A percentile compares a stretch with the other conserved stretches of the same genome.
These are phyloP conservation scores for Thalassiosira profunda DNA, from an alignment of 108 stramenopile species.

Conservation along the genomic window DNA sequence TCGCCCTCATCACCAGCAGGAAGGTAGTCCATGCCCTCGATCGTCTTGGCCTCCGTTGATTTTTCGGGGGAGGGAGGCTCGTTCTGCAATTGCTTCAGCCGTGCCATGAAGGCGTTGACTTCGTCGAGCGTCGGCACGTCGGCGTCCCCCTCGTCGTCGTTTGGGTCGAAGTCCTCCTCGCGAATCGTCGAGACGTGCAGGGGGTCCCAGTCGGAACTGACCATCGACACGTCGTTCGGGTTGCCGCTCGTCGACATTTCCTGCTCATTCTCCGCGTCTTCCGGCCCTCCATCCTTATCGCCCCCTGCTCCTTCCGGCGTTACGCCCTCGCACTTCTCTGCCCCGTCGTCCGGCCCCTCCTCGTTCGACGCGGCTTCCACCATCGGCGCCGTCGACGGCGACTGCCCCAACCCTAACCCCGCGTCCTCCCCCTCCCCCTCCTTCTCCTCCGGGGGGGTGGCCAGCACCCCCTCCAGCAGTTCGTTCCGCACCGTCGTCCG, in stretches of 20 bases:
- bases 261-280: not conserved
- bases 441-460: conserved; percentile 11
- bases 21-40: not conserved
- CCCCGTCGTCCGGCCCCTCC: too few relatives aligned
- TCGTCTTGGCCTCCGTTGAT: not conserved
- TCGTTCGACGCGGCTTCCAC: not conserved
- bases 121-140: conserved; percentile 23
- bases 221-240: conserved; percentile 1
- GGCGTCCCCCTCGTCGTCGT: not conserved
- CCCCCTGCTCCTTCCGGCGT: too few relatives aligned
- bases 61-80: not conserved
- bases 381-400: not conserved
- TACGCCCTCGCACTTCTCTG: too few relatives aligned
- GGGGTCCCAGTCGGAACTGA: conserved; percentile 22
- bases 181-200: conserved; percentile 5
- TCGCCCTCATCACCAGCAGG: not conserved
- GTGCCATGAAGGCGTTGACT: conserved; percentile 33
- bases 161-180: not conserved
- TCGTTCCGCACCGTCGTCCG: conserved; percentile 3
- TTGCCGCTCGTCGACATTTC: not conserved
- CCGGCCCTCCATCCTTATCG: conserved; percentile 1
- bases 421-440: not conserved
- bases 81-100: conserved; percentile 8
- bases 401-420: not conserved
- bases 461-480: not conserved